Conservation (phyloP, 768 basidiomycete genomes). For the Boletus vinaceobasis region DNA sequence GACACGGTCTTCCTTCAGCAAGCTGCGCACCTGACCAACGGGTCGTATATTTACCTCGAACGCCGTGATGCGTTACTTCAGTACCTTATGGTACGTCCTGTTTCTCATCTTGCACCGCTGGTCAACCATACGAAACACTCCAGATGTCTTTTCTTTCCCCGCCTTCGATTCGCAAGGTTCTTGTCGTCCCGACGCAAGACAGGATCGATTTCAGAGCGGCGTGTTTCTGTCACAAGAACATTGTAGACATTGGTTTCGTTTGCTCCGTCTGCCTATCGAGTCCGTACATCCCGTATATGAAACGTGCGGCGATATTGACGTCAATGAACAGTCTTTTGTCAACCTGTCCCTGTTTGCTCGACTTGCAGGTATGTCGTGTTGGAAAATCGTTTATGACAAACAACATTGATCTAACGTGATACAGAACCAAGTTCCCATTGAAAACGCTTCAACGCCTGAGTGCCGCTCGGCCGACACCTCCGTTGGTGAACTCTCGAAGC, state of each 20-base stretch:
- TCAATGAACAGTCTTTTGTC: slow-evolving; percentile 73
- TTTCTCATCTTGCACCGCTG: neutral
- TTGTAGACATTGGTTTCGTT: slow-evolving; percentile 94
- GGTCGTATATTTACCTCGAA: slow-evolving; percentile 85
- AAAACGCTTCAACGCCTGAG: slow-evolving; percentile 85
- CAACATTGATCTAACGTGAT: neutral
- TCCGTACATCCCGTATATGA: slow-evolving; percentile 37
- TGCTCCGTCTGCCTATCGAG: slow-evolving; percentile 99
- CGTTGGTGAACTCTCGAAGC: slow-evolving; percentile 26
- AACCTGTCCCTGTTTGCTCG: slow-evolving; percentile 89
- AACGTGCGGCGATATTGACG: slow-evolving; percentile 7
- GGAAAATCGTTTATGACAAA: neutral
- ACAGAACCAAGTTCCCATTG: slow-evolving; percentile 91
- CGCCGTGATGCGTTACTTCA: slow-evolving; percentile 86
- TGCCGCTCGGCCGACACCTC: slow-evolving; percentile 47
- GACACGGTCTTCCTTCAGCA: slow-evolving; percentile 97
- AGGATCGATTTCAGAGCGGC: slow-evolving; percentile 96
- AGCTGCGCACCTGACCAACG: slow-evolving; percentile 92
- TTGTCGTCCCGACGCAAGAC: slow-evolving; percentile 90
- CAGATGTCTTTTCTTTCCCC: slow-evolving; percentile 85
- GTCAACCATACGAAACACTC: slow-evolving; percentile 1
- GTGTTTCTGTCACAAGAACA: slow-evolving; percentile 98
- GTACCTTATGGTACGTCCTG: slow-evolving; percentile 66
- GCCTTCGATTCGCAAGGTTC: slow-evolving; percentile 65
- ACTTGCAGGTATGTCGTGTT: slow-evolving; percentile 75